Base-by-base conservation (phyloP, 1,139 yeast genomes). In the Nematodospora anomalae region DNA sequence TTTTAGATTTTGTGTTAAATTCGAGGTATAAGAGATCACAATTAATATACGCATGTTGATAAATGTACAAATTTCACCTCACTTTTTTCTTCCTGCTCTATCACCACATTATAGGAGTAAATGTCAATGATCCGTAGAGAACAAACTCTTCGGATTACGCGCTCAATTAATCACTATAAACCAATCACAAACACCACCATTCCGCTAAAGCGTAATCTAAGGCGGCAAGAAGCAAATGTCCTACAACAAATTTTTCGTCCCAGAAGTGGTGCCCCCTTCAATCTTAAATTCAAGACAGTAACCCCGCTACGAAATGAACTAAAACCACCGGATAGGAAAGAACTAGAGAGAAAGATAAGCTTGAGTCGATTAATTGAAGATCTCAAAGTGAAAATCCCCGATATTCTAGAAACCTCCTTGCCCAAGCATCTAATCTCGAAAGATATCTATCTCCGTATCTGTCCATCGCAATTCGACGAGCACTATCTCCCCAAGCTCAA, bases 311-410 rank as follows among this genome's bases (percentile, higher is more conserved):
- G 21, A 8, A 13, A 35, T 4, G 35, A 38, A n/a, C 15, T 27
- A 11, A 13, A 12, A n/a, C 35, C 32, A 20, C 28, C 26, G 3
- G 37, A 40, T 14, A 32, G 31, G 25, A 28, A 33, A 10, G 40
- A 43, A n/a, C 47, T 38, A 21, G 27, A 34, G 16, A 53, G 62
- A 26, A 66, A 64, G 47, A 80, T 85, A 13, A 85, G 85, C 52
- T 58, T 84, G 24, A 94, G 92, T 2, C 46, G 69, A 6, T 71
- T 76, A 53, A 65, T 81, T 9, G 79, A 79, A 24, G 62, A 66
- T 40, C 62, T 87, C 28, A 69, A 70, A 43, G 44, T 49, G 3
- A 60, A 71, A n/a, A 69, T 83, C 2, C 95, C 95, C 0, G 57
- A 67, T 29, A 53, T 86, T 33, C 62, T 85, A 11, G 66, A 65